Evolutionary conservation across 2,329 filamentous ascomycete species (phyloP).

Genomic region (Botryotinia narcissicola): DNA sequence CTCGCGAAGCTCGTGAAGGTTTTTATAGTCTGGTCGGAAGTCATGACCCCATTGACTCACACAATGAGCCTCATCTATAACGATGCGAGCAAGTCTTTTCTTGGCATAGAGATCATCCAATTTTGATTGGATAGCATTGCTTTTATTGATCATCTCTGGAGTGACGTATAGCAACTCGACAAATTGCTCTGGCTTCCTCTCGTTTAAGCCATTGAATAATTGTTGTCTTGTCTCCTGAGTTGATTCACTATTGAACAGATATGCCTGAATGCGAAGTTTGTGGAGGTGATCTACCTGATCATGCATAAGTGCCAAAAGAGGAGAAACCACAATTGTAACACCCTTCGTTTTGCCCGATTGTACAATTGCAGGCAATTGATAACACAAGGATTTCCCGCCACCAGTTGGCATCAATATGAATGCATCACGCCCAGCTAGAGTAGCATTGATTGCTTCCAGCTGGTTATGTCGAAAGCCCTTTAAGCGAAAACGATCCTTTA

Average conservation of each 20-base stretch:
- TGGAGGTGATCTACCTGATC: slow-evolving; percentile 87
- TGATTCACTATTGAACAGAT: slow-evolving; percentile 77
- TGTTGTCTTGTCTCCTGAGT: slow-evolving; percentile 58
- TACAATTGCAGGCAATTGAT: slow-evolving; percentile 88
- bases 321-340: slow-evolving; percentile 92
- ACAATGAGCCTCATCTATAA: slow-evolving; percentile 98
- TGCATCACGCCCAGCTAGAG: slow-evolving; percentile 78
- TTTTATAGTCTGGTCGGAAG: slow-evolving; percentile 94
- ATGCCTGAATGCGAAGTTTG: slow-evolving; percentile 72
- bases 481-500: slow-evolving; percentile 82
- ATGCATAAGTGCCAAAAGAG: slow-evolving; percentile 92
- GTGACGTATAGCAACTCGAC: slow-evolving; percentile 90
- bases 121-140: slow-evolving; percentile 60
- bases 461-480: slow-evolving; percentile 87
- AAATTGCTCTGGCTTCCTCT: slow-evolving; percentile 66
- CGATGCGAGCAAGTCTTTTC: slow-evolving; percentile 77
- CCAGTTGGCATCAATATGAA: slow-evolving; percentile 98
- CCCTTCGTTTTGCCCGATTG: slow-evolving; percentile 76
- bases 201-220: slow-evolving; percentile 64
- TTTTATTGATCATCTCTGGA: slow-evolving; percentile 94
- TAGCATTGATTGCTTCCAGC: slow-evolving; percentile 93
- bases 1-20: slow-evolving; percentile 69
- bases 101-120: slow-evolving; percentile 67
- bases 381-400: slow-evolving; percentile 94
- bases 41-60: slow-evolving; percentile 99